Evolutionary conservation across 2,329 filamentous ascomycete genomes (phyloP), one percentile per base, ranked within the genome.

Genomic region (Diplodia corticola): DNA sequence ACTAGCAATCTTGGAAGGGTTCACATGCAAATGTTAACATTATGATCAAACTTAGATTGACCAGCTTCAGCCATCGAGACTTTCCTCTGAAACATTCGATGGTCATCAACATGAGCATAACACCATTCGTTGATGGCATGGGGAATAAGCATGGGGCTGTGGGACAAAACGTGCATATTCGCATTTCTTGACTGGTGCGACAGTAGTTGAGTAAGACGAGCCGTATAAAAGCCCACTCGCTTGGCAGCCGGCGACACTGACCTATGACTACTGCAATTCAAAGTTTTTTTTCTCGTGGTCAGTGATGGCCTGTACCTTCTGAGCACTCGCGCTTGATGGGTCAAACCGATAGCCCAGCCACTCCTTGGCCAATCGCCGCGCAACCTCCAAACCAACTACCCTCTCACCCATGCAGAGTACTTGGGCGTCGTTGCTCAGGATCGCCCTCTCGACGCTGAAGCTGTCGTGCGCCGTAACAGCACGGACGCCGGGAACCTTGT

Each of bases 381-480:
- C 92, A 49, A 96, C 79, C 80, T 96, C 92, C 55, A 95, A 76
- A 0, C 92, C 92, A 51, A 96, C 86, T 0, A 96, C 92, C 24
- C 92, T 82, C 84, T 96, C 90, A 0, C 92, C 92, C 83, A 96
- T 89, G 76, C 92, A 96, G 68, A 96, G 80, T 35, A 96, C 91
- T 80, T 96, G 92, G 3, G 91, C 91, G 76, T 96, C 89, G 77
- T 96, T 96, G 80, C 89, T 92, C 73, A 94, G 80, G 12, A 96
- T 86, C 22, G 90, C 88, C 59, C 91, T 82, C 83, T 96, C 92
- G 5, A 96, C 91, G 65, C 86, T 89, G 82, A 93, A 96, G 70
- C 88, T 89, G 76, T 96, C 92, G 77, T 96, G 92, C 1, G 92
- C 92, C 5, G 92, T 96, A 20, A 96, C 92, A n/a, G 92, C 92